phyloP scores from a whole-genome alignment of 2,329 filamentous ascomycete species.

The Diplodia corticola region DNA sequence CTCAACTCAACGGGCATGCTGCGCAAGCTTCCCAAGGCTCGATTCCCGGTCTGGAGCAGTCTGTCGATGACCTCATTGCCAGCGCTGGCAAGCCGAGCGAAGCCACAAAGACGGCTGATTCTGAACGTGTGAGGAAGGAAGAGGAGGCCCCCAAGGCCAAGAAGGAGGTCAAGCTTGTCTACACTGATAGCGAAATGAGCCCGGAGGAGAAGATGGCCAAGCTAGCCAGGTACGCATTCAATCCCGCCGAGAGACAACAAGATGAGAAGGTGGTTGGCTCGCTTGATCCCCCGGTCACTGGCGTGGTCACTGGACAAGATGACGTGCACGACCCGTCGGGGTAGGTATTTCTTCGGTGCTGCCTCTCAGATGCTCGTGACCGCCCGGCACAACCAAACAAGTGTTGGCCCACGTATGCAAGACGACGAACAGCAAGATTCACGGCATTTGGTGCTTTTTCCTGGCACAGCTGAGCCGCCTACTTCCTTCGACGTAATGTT shows the following conservation, averaged over 20 bases:
- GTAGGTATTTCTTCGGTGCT: constrained; percentile 17
- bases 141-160: constrained; percentile 52
- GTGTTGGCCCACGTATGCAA: background rate
- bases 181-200: constrained; percentile 75
- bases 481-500: background rate
- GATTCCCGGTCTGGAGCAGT: constrained; percentile 38
- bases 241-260: constrained; percentile 13
- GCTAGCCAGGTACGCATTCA: constrained; percentile 72
- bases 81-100: constrained; percentile 49
- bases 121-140: constrained; percentile 62
- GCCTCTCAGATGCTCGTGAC: background rate
- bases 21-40: background rate
- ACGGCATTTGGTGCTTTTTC: background rate
- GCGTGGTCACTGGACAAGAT: constrained; percentile 22
- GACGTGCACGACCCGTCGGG: constrained; percentile 21
- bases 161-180: constrained; percentile 73
- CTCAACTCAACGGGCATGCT: constrained; percentile 40
- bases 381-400: background rate
- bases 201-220: constrained; percentile 88
- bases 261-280: constrained; percentile 21
- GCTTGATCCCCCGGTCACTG: constrained; percentile 20
- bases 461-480: background rate
- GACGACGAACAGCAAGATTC: background rate
- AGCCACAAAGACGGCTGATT: constrained; percentile 30
- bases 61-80: constrained; percentile 54